Conservation (phyloP, 2,329 filamentous ascomycete species). For the Exophiala sideris region DNA sequence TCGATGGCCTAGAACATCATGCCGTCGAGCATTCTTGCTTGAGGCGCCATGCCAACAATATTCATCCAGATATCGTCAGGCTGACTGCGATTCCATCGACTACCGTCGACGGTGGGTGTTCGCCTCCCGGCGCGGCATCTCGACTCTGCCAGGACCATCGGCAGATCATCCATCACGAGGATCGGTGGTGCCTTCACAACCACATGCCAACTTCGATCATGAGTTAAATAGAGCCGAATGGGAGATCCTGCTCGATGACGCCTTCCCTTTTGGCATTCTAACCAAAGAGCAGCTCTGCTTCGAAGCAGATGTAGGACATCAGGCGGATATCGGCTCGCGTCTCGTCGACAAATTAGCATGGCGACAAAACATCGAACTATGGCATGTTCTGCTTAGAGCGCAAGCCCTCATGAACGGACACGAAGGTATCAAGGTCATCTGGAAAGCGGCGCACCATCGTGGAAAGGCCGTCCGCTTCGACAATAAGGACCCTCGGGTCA, state of each 20-base stretch:
- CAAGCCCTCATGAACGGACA: constrained; percentile 43
- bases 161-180: no score
- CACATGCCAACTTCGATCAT: not conserved
- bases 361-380: constrained; percentile 40
- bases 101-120: no score
- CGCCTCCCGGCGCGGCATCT: no score
- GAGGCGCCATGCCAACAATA: no score
- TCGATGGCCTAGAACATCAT: constrained; percentile 10
- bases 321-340: constrained; percentile 34
- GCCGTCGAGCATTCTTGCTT: not conserved
- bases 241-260: constrained; percentile 22
- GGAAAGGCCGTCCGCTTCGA: constrained; percentile 22
- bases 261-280: constrained; percentile 30
- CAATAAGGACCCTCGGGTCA: constrained; percentile 18
- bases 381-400: constrained; percentile 44
- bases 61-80: not conserved
- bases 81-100: no score
- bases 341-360: constrained; percentile 36
- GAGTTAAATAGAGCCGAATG: constrained; percentile 5
- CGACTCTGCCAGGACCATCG: no score
- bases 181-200: no score
- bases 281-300: constrained; percentile 36
- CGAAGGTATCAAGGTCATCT: constrained; percentile 41
- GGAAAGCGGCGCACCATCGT: constrained; percentile 30
- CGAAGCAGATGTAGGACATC: constrained; percentile 42